A percentile compares a stretch with the other conserved stretches of the same genome.
Conservation (phyloP, 441 rosid species). For the Raphanus hybrid region DNA sequence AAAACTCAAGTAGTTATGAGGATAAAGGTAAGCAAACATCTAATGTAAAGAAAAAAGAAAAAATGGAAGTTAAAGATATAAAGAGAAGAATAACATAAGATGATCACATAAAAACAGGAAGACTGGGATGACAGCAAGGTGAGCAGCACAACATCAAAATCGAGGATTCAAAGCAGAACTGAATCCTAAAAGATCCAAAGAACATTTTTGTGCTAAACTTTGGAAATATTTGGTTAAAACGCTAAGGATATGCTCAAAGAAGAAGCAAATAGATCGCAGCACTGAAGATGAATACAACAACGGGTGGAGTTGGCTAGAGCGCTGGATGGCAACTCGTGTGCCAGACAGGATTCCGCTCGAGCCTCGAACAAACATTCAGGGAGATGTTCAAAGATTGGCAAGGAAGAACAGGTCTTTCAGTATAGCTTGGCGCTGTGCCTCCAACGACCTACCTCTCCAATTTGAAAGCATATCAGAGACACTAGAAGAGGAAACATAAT, state of each 20-base stretch:
- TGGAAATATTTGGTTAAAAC: slow-evolving; percentile 21
- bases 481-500: slow-evolving; percentile 35
- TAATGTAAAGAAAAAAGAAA: not conserved
- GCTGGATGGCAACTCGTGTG: slow-evolving; percentile 86
- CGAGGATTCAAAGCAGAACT: slow-evolving; percentile 62
- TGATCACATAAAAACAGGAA: slow-evolving; percentile 49
- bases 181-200: not conserved
- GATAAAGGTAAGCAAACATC: slow-evolving; percentile 58
- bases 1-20: slow-evolving; percentile 45
- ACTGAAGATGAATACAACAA: slow-evolving; percentile 53
- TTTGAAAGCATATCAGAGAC: slow-evolving; percentile 45
- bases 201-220: not conserved
- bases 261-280: slow-evolving; percentile 49
- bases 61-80: not conserved
- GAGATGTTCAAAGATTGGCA: slow-evolving; percentile 42
- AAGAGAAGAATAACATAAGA: slow-evolving; percentile 13
- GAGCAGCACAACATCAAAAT: slow-evolving; percentile 65
- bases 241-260: slow-evolving; percentile 76
- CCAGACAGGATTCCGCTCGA: slow-evolving; percentile 52
- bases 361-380: slow-evolving; percentile 38
- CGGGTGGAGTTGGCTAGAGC: slow-evolving; percentile 87
- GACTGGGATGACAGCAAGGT: slow-evolving; percentile 91
- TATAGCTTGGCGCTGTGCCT: slow-evolving; percentile 58
- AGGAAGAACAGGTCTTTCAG: slow-evolving; percentile 43
- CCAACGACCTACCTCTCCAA: slow-evolving; percentile 68